Base-by-base conservation (phyloP, 2,329 filamentous ascomycete genomes). In the Fusarium mexicanum region DNA sequence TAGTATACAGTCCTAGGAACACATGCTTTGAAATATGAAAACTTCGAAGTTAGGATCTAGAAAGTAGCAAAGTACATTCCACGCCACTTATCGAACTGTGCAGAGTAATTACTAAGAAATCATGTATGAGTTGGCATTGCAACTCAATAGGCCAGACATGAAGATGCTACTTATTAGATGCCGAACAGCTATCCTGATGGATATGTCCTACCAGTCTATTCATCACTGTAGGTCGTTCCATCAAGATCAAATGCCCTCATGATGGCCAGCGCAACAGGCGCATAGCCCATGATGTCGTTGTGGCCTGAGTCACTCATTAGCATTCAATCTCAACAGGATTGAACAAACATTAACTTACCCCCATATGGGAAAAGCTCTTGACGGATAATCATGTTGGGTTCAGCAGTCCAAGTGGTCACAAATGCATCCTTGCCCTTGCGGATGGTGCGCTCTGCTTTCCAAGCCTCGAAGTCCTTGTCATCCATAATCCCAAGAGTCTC, bases 211-310 rank as follows among this genome's bases (percentile, higher is more conserved):
- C 20, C 18, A 26, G 44, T 58, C 48, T 68, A 65, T 26, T 65
- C 40, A 31, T 78, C 59, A 22, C 58, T 62, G 43, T 81, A 81
- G 33, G 77, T 72, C 24, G 80, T 82, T 29, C 81, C 81, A 14
- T 80, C 64, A 55, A 80, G 76, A 61, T 88, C 88, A 80, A 94
- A 94, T 3, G 89, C 89, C 67, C 91, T 87, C 84, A 91, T 87
- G 2, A 93, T 86, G 5, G 91, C 92, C 44, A 93, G 82, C 14
- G 88, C 81, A 22, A 94, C 89, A 8, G 91, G 87, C 3, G 91
- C 87, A 78, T 89, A 92, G 12, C 89, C 89, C 80, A 93, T 87
- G 44, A 95, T 86, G 58, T 88, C 85, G 78, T 94, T 94, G 79
- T 95, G 93, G 11, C 90, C 91, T 93, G 63, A 8, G 13, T 18